phyloP scores from a whole-genome alignment of 805 yeast species.

The Zygosaccharomyces rouxii region DNA sequence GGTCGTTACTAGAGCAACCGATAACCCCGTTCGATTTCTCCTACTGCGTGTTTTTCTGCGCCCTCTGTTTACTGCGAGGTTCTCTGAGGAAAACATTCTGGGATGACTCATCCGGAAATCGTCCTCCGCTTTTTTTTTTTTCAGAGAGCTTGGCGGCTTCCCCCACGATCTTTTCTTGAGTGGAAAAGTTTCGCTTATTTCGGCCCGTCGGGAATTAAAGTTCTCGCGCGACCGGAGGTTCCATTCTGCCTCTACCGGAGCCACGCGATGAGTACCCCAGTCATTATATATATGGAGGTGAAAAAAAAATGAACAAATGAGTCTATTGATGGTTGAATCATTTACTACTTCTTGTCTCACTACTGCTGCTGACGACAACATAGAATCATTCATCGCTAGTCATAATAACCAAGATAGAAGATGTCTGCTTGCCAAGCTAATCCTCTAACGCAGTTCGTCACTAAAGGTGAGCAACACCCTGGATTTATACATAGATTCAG shows the following conservation, averaged over 20 bases:
- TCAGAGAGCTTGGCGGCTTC: background rate
- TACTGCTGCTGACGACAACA: background rate
- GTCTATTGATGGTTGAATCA: background rate
- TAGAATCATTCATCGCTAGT: background rate
- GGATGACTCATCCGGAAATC: background rate
- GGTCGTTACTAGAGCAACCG: too few relatives aligned
- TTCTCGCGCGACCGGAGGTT: slow-evolving; percentile 5
- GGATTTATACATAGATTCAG: slow-evolving; percentile 1
- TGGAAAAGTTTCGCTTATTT: background rate
- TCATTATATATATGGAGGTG: background rate
- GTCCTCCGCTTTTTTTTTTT: background rate
- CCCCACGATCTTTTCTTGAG: background rate
- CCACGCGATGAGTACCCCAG: slow-evolving; percentile 5
- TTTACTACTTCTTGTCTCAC: background rate
- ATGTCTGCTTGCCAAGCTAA: slow-evolving; percentile 18
- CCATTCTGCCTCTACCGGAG: background rate
- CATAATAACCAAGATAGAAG: background rate
- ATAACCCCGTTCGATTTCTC: too few relatives aligned
- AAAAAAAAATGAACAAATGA: background rate
- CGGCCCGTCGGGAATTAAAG: background rate
- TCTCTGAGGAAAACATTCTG: background rate
- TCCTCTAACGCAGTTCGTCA: slow-evolving; percentile 21
- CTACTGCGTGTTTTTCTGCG: background rate
- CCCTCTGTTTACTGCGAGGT: background rate
- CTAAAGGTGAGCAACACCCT: slow-evolving; percentile 13